A percentile compares a stretch with the other conserved stretches of the same genome.
These are phyloP conservation scores for Melaleuca alternifolia DNA, from an alignment of 345 rosid species.

Conservation along the genomic window DNA sequence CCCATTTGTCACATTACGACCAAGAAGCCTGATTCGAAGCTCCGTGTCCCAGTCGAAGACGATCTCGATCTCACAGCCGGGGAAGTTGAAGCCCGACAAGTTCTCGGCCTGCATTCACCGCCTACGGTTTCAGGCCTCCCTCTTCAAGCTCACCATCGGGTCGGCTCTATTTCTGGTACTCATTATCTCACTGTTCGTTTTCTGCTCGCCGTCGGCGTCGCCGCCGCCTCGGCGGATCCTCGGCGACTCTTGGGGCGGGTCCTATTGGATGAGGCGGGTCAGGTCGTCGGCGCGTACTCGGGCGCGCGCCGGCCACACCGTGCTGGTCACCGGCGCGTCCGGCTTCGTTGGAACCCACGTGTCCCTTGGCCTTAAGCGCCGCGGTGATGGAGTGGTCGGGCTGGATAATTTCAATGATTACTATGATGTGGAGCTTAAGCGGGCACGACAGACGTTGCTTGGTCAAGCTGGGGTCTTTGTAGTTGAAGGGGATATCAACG, in stretches of 20 bases:
- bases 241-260: constrained; percentile 24
- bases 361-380: constrained; percentile 37
- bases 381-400: constrained; percentile 74
- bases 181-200: constrained; percentile 25
- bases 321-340: constrained; percentile 76
- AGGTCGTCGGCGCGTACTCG: constrained; percentile 37
- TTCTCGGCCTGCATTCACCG: constrained; percentile 19
- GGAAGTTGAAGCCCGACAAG: constrained; percentile 58
- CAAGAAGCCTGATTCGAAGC: background rate
- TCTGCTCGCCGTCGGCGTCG: constrained; percentile 12
- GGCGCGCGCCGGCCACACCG: constrained; percentile 25
- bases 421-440: constrained; percentile 47
- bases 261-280: constrained; percentile 41
- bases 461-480: constrained; percentile 44
- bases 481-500: constrained; percentile 56
- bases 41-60: constrained; percentile 32
- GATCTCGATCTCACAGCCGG: constrained; percentile 13
- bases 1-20: background rate
- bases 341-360: constrained; percentile 72
- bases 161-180: constrained; percentile 36
- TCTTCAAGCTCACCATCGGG: constrained; percentile 35
- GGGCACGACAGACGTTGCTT: constrained; percentile 39
- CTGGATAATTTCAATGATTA: constrained; percentile 65
- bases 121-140: constrained; percentile 36
- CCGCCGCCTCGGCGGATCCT: constrained; percentile 27